These are phyloP conservation scores for Naumovozyma baii DNA, from an alignment of 805 yeast genomes.

Conservation along the genomic window DNA sequence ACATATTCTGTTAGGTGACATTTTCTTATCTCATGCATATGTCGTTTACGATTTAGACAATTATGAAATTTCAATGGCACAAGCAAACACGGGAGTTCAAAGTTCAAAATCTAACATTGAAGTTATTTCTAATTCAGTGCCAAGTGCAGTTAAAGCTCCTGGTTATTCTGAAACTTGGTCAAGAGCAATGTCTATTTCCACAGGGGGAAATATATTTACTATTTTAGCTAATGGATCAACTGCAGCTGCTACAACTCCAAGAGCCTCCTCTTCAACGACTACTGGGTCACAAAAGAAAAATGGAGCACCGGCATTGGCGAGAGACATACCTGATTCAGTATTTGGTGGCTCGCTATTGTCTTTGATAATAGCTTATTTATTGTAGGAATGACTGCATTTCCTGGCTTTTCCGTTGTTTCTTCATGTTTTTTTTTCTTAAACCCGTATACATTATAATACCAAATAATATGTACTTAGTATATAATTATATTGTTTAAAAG, in stretches of 20 bases:
- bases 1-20: conserved; percentile 43
- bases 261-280: not conserved
- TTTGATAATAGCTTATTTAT: not conserved
- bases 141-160: conserved; percentile 41
- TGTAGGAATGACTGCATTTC: not conserved
- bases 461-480: not conserved
- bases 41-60: conserved; percentile 49
- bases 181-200: conserved; percentile 11
- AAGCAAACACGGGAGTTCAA: conserved; percentile 30
- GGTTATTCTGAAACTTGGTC: conserved; percentile 38
- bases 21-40: conserved; percentile 46
- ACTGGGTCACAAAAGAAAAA: not conserved
- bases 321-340: not conserved
- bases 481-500: too few species aligned
- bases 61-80: conserved; percentile 39
- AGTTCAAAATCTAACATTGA: conserved; percentile 35
- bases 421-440: too few species aligned
- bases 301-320: not conserved
- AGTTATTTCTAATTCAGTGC: conserved; percentile 35
- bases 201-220: conserved; percentile 25
- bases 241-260: not conserved
- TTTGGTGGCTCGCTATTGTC: not conserved
- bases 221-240: not conserved
- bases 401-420: not conserved
- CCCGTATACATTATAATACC: too few species aligned